Percentiles rank a stretch among this genome's conserved stretches.
Evolutionary conservation across 1,284 basidiomycete genomes (phyloP).

Genomic region (Rhodotorula sp.): DNA sequence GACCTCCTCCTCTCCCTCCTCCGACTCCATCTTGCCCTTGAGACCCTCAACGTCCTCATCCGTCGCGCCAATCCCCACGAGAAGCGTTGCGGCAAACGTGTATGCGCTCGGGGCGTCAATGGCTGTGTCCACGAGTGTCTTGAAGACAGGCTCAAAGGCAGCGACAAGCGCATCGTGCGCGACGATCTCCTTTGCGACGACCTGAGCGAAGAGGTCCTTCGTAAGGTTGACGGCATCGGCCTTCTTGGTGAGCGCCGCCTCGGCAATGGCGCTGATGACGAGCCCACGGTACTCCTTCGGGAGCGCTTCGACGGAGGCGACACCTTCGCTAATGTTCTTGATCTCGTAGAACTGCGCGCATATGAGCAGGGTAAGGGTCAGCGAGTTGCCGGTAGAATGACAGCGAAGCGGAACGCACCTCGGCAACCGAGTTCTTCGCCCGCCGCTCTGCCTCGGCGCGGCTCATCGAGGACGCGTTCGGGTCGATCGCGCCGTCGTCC

Average conservation of each 20-base stretch:
- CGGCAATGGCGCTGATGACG: slow-evolving; percentile 73
- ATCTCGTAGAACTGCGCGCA: slow-evolving; percentile 46
- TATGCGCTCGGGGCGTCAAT: slow-evolving; percentile 39
- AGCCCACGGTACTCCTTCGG: slow-evolving; percentile 64
- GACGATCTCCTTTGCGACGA: slow-evolving; percentile 58
- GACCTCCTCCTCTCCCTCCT: slow-evolving; percentile 45
- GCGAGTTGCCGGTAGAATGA: slow-evolving; percentile 4
- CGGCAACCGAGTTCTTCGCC: slow-evolving; percentile 45
- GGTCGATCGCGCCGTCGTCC: slow-evolving; percentile 57
- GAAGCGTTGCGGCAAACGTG: slow-evolving; percentile 21
- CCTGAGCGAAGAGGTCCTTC: slow-evolving; percentile 47
- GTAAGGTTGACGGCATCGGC: slow-evolving; percentile 70
- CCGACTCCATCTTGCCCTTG: slow-evolving; percentile 41
- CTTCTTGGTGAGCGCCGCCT: slow-evolving; percentile 75
- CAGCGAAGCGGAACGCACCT: slow-evolving; percentile 52
- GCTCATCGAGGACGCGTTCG: slow-evolving; percentile 52
- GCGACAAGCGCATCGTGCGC: slow-evolving; percentile 49
- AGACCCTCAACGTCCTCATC: slow-evolving; percentile 40
- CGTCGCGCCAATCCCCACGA: slow-evolving; percentile 23
- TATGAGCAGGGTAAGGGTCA: too few species aligned
- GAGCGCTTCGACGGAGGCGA: slow-evolving; percentile 75
- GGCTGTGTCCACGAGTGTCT: slow-evolving; percentile 34
- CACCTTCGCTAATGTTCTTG: slow-evolving; percentile 80
- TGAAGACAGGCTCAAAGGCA: slow-evolving; percentile 34
- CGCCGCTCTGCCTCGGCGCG: slow-evolving; percentile 59